Percentiles rank a stretch among this genome's conserved stretches.
Evolutionary conservation across 345 rosid genomes (phyloP).

Genomic region (Murraya paniculata): DNA sequence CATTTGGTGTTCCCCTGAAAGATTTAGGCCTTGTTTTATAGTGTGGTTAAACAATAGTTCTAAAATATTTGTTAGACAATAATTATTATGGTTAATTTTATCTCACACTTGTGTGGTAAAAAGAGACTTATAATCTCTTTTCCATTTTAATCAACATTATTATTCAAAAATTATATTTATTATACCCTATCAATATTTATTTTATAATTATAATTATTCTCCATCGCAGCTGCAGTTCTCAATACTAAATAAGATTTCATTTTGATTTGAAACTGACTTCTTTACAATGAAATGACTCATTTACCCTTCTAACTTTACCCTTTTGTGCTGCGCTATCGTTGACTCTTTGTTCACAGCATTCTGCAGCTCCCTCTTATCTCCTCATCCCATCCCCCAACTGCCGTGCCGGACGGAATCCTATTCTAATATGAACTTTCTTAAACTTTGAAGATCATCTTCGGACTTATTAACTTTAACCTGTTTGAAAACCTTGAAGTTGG

Average conservation of each 20-base stretch:
- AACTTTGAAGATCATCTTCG: neutral
- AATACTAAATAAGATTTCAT: no score
- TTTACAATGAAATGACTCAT: neutral
- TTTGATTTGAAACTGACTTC: neutral
- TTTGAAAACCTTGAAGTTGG: neutral
- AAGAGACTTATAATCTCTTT: no score
- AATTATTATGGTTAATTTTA: no score
- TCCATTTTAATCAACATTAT: no score
- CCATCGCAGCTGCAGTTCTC: no score
- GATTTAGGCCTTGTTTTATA: no score
- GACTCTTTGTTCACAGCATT: neutral
- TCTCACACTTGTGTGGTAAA: no score
- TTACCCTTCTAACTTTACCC: neutral
- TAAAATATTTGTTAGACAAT: no score
- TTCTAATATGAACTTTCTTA: neutral
- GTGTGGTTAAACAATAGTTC: accelerated
- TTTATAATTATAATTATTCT: no score
- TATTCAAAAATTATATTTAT: no score
- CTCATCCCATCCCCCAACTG: neutral
- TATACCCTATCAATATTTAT: no score
- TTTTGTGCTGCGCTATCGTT: neutral
- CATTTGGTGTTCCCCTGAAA: neutral
- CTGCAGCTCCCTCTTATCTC: neutral
- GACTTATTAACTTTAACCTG: neutral
- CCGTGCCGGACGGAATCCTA: neutral